These are phyloP conservation scores for Albizia julibrissin DNA, from an alignment of 306 rosid genomes.

Conservation along the genomic window DNA sequence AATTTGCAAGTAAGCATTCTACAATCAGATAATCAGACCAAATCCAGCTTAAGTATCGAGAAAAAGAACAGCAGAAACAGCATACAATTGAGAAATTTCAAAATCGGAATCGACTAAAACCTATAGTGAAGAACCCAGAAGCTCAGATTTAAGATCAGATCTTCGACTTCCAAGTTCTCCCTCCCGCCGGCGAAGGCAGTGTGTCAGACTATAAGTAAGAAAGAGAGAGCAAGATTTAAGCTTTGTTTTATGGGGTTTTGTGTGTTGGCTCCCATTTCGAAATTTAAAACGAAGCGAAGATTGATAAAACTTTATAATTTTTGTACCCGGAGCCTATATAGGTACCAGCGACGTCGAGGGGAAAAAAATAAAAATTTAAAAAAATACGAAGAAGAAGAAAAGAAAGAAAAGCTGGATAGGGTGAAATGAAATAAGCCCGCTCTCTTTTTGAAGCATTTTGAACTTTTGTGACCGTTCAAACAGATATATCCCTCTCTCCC, in stretches of 20 bases:
- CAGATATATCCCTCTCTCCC: neutral
- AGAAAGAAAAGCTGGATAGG: neutral
- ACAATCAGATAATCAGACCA: neutral
- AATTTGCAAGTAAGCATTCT: neutral
- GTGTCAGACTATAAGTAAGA: neutral
- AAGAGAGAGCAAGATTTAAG: neutral
- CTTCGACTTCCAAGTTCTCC: neutral
- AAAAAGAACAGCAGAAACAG: conserved; percentile 3
- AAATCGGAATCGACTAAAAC: conserved; percentile 1
- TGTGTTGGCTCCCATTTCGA: conserved; percentile 28
- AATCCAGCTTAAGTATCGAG: neutral
- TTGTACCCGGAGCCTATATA: neutral
- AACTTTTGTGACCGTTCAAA: conserved; percentile 37
- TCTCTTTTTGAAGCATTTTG: conserved; percentile 22
- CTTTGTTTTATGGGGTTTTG: neutral
- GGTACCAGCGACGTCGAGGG: neutral
- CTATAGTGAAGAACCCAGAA: neutral
- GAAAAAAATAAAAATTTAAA: neutral
- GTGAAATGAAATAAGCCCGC: conserved; percentile 29
- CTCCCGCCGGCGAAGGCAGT: neutral
- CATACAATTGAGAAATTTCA: conserved; percentile 37
- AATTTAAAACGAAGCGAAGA: conserved; percentile 25
- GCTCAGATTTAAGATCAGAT: conserved; percentile 27
- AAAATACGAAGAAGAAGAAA: neutral
- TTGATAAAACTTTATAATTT: neutral